These are phyloP conservation scores for Fraxinus latifolia DNA, from an alignment of 305 asterid genomes.

Conservation along the genomic window DNA sequence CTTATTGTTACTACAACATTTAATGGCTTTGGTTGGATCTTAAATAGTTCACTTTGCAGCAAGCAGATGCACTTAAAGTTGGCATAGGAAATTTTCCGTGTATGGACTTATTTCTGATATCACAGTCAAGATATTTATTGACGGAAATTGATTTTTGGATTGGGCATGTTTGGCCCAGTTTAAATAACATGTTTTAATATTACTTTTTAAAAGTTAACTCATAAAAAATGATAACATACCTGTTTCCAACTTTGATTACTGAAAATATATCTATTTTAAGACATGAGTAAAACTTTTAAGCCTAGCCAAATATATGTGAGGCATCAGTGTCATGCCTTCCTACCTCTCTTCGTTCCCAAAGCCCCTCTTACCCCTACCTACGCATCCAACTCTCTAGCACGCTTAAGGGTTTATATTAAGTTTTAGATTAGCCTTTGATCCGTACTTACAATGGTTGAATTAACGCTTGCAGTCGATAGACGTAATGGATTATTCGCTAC, in stretches of 20 bases:
- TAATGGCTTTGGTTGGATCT: neutral
- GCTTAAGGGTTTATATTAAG: neutral
- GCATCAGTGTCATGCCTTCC: neutral
- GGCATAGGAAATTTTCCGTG: neutral
- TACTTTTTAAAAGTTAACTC: neutral
- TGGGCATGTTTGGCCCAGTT: neutral
- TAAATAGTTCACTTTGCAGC: neutral
- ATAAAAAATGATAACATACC: neutral
- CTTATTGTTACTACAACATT: neutral
- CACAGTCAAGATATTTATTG: neutral
- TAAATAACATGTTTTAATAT: neutral
- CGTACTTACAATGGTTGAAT: neutral
- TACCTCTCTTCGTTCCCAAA: neutral
- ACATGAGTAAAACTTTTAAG: neutral
- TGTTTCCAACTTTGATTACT: neutral
- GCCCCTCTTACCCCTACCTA: neutral
- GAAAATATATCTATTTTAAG: neutral
- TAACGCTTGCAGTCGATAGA: slow-evolving; percentile 51
- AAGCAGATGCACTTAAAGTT: neutral
- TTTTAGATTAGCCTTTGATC: neutral
- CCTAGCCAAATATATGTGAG: neutral
- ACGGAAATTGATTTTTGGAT: neutral
- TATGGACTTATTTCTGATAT: neutral
- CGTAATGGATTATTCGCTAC: slow-evolving; percentile 75
- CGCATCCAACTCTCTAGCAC: neutral